Evolutionary conservation across 495 filamentous ascomycete genomes (phyloP).

Genomic region (Podospora australis): DNA sequence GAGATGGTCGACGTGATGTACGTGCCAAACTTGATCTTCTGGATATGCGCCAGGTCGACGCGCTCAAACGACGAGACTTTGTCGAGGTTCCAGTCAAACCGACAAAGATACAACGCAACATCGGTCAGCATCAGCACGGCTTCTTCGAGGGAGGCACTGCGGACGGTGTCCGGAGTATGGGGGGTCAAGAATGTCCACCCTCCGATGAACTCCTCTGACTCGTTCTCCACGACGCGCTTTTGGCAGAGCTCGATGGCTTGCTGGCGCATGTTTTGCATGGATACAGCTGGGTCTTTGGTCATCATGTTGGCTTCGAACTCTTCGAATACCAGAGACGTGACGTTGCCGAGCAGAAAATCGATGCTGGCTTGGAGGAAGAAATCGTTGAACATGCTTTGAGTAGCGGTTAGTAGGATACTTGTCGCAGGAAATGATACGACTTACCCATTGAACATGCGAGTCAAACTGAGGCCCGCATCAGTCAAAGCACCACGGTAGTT

Average conservation of each 20-base stretch:
- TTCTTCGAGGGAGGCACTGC: slow-evolving; percentile 74
- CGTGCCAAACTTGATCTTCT: slow-evolving; percentile 64
- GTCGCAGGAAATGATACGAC: slow-evolving; percentile 5
- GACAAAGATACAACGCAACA: slow-evolving; percentile 73
- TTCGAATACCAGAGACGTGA: slow-evolving; percentile 71
- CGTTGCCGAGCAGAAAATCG: slow-evolving; percentile 89
- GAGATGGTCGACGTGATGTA: slow-evolving; percentile 87
- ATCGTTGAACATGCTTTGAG: slow-evolving; percentile 84
- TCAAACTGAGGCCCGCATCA: slow-evolving; percentile 85
- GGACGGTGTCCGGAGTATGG: slow-evolving; percentile 50
- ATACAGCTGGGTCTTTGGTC: slow-evolving; percentile 79
- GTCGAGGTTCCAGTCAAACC: slow-evolving; percentile 88
- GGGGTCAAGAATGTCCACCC: slow-evolving; percentile 73
- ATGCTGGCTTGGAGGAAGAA: slow-evolving; percentile 93
- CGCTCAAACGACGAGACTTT: slow-evolving; percentile 86
- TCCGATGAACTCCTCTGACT: slow-evolving; percentile 71
- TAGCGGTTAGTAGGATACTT: slow-evolving; percentile 28
- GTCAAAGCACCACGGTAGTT: slow-evolving; percentile 87
- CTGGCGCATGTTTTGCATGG: slow-evolving; percentile 72
- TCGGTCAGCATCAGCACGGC: slow-evolving; percentile 81
- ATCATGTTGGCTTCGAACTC: slow-evolving; percentile 89
- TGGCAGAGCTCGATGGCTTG: slow-evolving; percentile 81
- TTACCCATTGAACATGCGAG: slow-evolving; percentile 58
- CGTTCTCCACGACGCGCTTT: slow-evolving; percentile 78
- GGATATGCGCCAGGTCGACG: slow-evolving; percentile 67